Conservation (phyloP, 257 asterid genomes). For the Datura wrightii region DNA sequence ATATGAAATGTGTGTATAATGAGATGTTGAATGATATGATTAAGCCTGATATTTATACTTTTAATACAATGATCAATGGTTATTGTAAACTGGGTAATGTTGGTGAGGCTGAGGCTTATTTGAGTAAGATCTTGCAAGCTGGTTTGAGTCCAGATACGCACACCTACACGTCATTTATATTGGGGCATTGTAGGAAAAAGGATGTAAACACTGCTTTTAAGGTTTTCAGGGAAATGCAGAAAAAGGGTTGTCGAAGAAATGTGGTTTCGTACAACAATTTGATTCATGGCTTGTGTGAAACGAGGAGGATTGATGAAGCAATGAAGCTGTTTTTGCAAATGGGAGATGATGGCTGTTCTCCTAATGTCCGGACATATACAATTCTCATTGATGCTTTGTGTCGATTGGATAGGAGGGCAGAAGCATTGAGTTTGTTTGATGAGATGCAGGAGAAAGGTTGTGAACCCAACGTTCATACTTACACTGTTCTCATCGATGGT, state of each 20-base stretch:
- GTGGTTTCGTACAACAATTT: slow-evolving; percentile 67
- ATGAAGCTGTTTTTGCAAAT: slow-evolving; percentile 54
- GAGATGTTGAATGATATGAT: slow-evolving; percentile 69
- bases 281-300: slow-evolving; percentile 77
- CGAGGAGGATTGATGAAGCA: slow-evolving; percentile 62
- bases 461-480: slow-evolving; percentile 68
- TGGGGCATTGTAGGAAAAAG: slow-evolving; percentile 73
- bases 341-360: slow-evolving; percentile 61
- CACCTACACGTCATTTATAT: slow-evolving; percentile 73
- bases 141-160: slow-evolving; percentile 74
- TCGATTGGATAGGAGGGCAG: slow-evolving; percentile 54
- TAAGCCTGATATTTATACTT: slow-evolving; percentile 72
- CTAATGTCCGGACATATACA: slow-evolving; percentile 72
- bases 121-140: slow-evolving; percentile 62
- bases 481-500: slow-evolving; percentile 64
- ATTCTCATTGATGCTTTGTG: slow-evolving; percentile 70
- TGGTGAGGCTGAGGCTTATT: slow-evolving; percentile 57
- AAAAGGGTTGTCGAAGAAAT: slow-evolving; percentile 67
- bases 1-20: slow-evolving; percentile 60
- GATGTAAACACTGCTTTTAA: slow-evolving; percentile 57
- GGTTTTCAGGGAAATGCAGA: slow-evolving; percentile 57
- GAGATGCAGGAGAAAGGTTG: slow-evolving; percentile 78
- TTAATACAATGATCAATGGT: slow-evolving; percentile 72
- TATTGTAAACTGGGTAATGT: slow-evolving; percentile 74
- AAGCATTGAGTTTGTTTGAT: slow-evolving; percentile 62